A percentile compares a stretch with the other conserved stretches of the same genome.
These are phyloP conservation scores for Lactarius evosmus DNA, from an alignment of 768 basidiomycete genomes.

Conservation along the genomic window DNA sequence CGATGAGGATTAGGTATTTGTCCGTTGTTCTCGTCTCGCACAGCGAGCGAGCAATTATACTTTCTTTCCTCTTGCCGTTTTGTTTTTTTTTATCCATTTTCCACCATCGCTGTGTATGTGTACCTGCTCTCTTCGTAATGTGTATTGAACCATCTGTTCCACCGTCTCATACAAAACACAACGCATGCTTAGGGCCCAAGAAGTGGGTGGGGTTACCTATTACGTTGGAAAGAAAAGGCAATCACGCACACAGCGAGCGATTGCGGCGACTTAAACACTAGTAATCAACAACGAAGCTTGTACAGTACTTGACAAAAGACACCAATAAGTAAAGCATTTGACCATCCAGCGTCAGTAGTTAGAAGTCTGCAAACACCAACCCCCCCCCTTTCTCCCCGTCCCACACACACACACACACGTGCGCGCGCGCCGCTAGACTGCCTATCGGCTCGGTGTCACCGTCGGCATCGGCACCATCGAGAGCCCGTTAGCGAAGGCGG, in stretches of 20 bases:
- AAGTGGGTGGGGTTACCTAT: background rate
- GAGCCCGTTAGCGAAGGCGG: conserved; percentile 49
- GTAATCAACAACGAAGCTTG: background rate
- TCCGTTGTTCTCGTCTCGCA: background rate
- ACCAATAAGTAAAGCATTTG: background rate
- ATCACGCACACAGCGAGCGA: background rate
- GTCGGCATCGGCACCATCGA: conserved; percentile 28
- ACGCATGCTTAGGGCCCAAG: no score
- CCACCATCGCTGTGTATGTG: background rate
- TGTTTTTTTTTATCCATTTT: background rate
- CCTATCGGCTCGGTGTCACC: background rate
- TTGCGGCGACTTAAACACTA: background rate
- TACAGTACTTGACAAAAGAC: background rate
- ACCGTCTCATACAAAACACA: background rate
- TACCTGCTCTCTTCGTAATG: conserved; percentile 8
- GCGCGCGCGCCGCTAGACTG: background rate
- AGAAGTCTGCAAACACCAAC: background rate
- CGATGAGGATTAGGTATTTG: conserved; percentile 35
- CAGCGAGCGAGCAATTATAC: background rate
- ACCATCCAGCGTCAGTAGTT: background rate
- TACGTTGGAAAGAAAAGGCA: background rate
- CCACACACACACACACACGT: background rate
- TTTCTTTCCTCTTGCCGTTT: background rate
- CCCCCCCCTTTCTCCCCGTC: background rate
- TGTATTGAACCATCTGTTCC: background rate